Base-by-base conservation (phyloP, 1,139 yeast species). In the Blastobotrys indianensis region DNA sequence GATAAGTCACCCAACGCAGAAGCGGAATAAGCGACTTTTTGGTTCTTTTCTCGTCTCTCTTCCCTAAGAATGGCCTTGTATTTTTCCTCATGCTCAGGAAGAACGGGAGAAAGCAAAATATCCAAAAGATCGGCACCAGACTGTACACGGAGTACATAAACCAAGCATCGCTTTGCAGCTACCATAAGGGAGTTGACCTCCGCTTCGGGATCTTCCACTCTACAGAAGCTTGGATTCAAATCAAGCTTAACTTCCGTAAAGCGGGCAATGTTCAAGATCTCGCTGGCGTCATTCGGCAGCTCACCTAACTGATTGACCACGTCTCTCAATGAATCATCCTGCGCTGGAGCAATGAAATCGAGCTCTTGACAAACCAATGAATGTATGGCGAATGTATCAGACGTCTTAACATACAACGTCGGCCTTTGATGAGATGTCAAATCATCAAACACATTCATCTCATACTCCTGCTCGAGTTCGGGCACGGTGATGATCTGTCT, bases 61-160 rank as follows among this genome's bases (percentile, higher is more conserved):
- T 67, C 66, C 15, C 63, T 62, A 5, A 85, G 67, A 20, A 88
- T 73, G 20, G 73, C 70, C 48, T 70, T 69, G 65, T 83, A 88
- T 46, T 64, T 71, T 9, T 70, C 66, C 58, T 88, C 97, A 60
- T 87, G 87, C 13, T 69, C 72, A 0, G 80, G 80, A 23, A 74
- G 70, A 25, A 90, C 86, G 1, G 85, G 84, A 7, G 88, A 79
- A 4, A 85, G 75, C 46, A 88, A 69, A 42, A 90, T 68, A 39
- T 85, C 95, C 51, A 86, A 73, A 41, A 92, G 66, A 50, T 82
- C 84, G 2, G 77, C 73, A 17, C 87, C 87, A 37, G 72, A 72
- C 67, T 92, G 95, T 11, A 92, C 85, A 51, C 90, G 79, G 51
- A 90, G 78, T 55, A 90, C 80, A 59, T 87, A 88, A 17, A 85